Base-by-base conservation (phyloP, 2,329 filamentous ascomycete genomes). In the Ascochyta clinopodiicola region DNA sequence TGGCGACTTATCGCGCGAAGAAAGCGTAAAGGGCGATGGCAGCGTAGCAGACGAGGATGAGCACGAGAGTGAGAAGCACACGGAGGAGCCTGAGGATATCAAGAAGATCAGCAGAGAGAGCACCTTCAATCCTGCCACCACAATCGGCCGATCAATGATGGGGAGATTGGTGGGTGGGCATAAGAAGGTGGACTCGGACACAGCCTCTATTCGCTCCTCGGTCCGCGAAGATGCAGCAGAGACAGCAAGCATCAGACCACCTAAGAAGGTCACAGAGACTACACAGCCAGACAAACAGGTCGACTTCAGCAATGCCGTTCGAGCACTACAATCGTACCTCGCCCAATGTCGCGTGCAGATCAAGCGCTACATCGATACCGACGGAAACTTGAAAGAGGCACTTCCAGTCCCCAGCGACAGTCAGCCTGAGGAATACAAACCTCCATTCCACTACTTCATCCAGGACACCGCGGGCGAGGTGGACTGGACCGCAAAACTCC, bases 321-420 rank as follows among this genome's bases (percentile, higher is more conserved):
- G 89, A 38, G 92, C 94, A 60, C 82, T 99, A 2, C 91, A 91
- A 67, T 89, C 88, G 22, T 99, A 96, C 70, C 83, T 99, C 7
- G 94, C 92, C 0, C 91, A 96, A 60, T 92, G 93, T 17, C 87
- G 95, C 56, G 80, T 84, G 22, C 80, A 85, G 44, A 81, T 88
- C 31, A 85, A 88, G 65, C 82, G 82, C 40, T 85, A 85, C 63
- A 77, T 88, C 27, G 82, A 84, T 52, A 80, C 80, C 1, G 84
- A 88, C 60, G 86, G 86, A 2, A 79, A 72, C 2, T 71, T 88
- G 44, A 86, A 85, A 61, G 80, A 82, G 36, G 79, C 86, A 12
- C 77, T 89, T 12, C 79, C 81, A 6, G 79, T 80, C 4, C 73
- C 74, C 8, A 77, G 72, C 36, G 71, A 75, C 48, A 72, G 72